Conservation (phyloP, 1,284 basidiomycete genomes). For the Tilletia caries region DNA sequence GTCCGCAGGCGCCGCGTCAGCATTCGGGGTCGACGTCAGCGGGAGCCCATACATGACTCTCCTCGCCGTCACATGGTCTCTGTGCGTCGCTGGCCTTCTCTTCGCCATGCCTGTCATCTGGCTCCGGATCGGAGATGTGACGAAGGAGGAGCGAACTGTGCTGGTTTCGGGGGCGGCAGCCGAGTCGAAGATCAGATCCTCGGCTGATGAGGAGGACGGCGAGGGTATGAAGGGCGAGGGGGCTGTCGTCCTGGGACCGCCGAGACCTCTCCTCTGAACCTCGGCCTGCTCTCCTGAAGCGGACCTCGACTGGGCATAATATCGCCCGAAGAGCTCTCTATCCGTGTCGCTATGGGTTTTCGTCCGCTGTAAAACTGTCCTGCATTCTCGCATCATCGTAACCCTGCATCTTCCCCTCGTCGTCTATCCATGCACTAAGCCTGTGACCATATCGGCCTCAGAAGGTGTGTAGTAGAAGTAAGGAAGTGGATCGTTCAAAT, state of each 20-base stretch:
- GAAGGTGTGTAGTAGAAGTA: no score
- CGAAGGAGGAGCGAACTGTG: conserved; percentile 5
- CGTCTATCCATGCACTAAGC: no score
- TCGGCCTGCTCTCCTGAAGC: not conserved
- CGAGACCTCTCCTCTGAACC: not conserved
- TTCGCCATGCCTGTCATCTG: conserved; percentile 36
- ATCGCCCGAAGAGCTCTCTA: no score
- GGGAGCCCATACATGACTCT: conserved; percentile 39
- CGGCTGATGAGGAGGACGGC: not conserved
- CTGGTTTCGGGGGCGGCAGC: not conserved
- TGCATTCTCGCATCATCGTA: no score
- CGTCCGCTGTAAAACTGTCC: no score
- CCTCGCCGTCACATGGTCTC: conserved; percentile 40
- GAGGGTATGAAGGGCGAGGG: not conserved
- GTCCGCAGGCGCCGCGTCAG: conserved; percentile 38
- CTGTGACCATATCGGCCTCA: no score
- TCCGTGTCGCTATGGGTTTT: no score
- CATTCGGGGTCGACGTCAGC: conserved; percentile 37
- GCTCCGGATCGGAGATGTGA: conserved; percentile 31
- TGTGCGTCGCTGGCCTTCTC: conserved; percentile 37
- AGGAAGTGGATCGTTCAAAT: not conserved
- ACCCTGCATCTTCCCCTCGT: no score
- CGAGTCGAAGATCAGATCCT: not conserved
- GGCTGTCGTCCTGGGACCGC: not conserved
- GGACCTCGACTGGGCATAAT: no score